Percentiles rank a stretch among this genome's conserved stretches.
Conservation (phyloP, 257 asterid species). For the Solanum microdontum region DNA sequence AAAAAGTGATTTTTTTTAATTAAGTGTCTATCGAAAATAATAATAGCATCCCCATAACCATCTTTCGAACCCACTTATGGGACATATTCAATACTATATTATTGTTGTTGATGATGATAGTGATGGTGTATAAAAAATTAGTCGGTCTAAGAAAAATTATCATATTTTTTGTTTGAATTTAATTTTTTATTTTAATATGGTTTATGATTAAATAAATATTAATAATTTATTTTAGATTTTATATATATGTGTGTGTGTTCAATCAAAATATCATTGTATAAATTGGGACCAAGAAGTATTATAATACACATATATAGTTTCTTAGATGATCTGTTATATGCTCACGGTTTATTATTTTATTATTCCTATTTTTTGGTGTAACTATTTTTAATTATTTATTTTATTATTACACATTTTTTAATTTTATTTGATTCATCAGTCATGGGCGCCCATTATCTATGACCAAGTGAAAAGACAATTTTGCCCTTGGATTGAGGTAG, state of each 20-base stretch:
- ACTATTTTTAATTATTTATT: background rate
- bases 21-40: no score
- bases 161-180: no score
- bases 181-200: no score
- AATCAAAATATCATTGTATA: background rate
- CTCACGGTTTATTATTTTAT: background rate
- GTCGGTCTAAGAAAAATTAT: no score
- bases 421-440: background rate
- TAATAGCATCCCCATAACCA: no score
- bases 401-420: background rate
- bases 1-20: no score
- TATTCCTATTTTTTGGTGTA: background rate
- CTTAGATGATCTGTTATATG: background rate
- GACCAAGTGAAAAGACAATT: background rate
- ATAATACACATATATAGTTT: background rate
- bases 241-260: background rate
- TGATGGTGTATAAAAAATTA: no score
- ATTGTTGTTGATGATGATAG: no score
- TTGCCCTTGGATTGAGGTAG: constrained; percentile 1
- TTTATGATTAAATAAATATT: no score
- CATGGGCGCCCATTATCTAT: constrained; percentile 23
- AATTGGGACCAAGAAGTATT: background rate
- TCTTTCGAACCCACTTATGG: no score
- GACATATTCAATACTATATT: no score
- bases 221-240: no score